These are phyloP conservation scores for Tricholoma hemisulphureum DNA, from an alignment of 768 basidiomycete species.

Conservation along the genomic window DNA sequence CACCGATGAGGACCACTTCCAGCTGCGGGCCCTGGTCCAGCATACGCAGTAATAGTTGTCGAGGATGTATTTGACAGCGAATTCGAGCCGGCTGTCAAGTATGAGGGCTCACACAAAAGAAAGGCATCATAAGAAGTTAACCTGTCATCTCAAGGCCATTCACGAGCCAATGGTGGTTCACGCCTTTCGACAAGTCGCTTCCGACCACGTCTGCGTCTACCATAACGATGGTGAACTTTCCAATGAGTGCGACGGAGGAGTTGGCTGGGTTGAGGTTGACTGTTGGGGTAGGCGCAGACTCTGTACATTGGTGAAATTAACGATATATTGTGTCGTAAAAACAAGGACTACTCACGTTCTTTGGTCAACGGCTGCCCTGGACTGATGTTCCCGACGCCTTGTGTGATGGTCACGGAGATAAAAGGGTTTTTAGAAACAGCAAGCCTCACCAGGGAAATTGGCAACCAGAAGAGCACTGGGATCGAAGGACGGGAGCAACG, in stretches of 20 bases:
- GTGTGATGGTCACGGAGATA: not conserved
- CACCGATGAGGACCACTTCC: constrained; percentile 77
- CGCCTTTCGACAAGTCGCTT: constrained; percentile 51
- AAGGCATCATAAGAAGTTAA: constrained; percentile 16
- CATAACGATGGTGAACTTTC: constrained; percentile 69
- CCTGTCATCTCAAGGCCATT: constrained; percentile 57
- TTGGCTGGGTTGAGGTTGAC: constrained; percentile 53
- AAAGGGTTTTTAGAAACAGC: not conserved
- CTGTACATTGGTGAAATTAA: constrained; percentile 36
- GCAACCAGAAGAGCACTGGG: constrained; percentile 59
- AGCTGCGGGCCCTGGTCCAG: constrained; percentile 65
- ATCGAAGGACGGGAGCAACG: constrained; percentile 55
- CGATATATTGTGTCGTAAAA: not conserved
- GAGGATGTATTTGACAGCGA: constrained; percentile 45
- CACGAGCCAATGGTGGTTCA: constrained; percentile 80
- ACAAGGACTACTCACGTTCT: constrained; percentile 45
- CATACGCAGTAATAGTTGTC: constrained; percentile 59
- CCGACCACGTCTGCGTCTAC: constrained; percentile 72
- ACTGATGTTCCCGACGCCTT: constrained; percentile 39
- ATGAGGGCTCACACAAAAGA: not conserved
- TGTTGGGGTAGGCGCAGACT: constrained; percentile 52
- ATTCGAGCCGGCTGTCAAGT: constrained; percentile 27
- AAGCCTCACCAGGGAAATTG: constrained; percentile 40
- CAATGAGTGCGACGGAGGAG: constrained; percentile 42
- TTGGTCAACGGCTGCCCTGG: constrained; percentile 60